A percentile compares a stretch with the other conserved stretches of the same genome.
phyloP scores from a whole-genome alignment of 2,329 filamentous ascomycete genomes.

The Penicillium sumatraense region DNA sequence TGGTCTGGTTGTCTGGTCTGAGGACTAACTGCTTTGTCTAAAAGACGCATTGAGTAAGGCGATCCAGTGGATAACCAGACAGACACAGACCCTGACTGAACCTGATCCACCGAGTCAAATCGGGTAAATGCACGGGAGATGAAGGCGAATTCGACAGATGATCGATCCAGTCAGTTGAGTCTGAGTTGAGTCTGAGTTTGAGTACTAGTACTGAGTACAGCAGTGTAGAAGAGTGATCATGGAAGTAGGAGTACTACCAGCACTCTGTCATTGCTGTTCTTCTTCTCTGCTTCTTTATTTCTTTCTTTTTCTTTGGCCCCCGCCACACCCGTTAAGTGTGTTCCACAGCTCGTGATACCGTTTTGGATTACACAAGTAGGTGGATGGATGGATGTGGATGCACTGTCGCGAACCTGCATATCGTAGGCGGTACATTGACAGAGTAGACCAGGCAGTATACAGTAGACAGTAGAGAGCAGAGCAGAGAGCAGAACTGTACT shows the following conservation, averaged over 20 bases:
- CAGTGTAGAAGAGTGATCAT: too few relatives aligned
- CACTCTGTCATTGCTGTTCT: too few relatives aligned
- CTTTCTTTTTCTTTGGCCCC: slow-evolving; percentile 2
- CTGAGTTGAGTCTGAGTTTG: too few relatives aligned
- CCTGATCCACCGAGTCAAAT: slow-evolving; percentile 11
- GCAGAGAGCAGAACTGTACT: too few relatives aligned
- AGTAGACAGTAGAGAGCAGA: too few relatives aligned
- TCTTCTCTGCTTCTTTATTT: slow-evolving; percentile 7
- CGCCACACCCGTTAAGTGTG: slow-evolving; percentile 8
- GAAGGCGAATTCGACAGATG: slow-evolving; percentile 1
- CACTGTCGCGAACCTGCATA: slow-evolving; percentile 18
- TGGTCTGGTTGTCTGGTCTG: background rate
- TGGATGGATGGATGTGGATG: slow-evolving; percentile 5
- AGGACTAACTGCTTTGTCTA: background rate
- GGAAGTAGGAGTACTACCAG: too few relatives aligned
- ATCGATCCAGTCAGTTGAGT: background rate
- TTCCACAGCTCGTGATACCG: slow-evolving; percentile 21
- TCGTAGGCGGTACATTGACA: too few relatives aligned
- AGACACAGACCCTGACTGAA: background rate
- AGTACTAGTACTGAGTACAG: too few relatives aligned
- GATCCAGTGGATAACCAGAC: background rate
- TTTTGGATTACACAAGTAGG: slow-evolving; percentile 13
- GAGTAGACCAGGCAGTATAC: too few relatives aligned
- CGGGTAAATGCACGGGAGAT: slow-evolving; percentile 29
- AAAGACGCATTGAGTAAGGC: slow-evolving; percentile 12